Percentiles rank a stretch among this genome's conserved stretches.
These are phyloP conservation scores for Chytriomyces sp. DNA, from an alignment of 192 early-diverging fungal genomes.

Conservation along the genomic window DNA sequence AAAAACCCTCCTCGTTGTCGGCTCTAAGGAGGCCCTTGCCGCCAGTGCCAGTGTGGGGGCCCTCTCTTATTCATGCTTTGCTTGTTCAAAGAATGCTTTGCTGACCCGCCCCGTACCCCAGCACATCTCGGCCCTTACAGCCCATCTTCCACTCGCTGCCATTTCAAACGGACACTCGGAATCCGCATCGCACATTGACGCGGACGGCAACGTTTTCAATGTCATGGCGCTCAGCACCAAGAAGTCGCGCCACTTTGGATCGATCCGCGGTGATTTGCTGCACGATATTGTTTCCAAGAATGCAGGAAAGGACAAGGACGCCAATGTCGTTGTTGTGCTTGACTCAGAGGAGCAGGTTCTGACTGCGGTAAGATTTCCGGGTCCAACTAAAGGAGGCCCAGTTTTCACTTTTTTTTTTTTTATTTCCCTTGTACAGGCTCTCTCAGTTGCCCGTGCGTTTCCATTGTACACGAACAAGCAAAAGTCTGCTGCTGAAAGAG, in stretches of 20 bases:
- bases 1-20: slow-evolving; percentile 2
- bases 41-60: background rate
- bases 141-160: background rate
- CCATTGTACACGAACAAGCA: slow-evolving; percentile 43
- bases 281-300: slow-evolving; percentile 36
- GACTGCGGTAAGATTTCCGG: slow-evolving; percentile 7
- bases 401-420: background rate
- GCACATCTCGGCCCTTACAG: background rate
- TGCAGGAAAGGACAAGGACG: slow-evolving; percentile 31
- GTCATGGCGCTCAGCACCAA: slow-evolving; percentile 10
- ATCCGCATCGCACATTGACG: background rate
- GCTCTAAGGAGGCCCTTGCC: slow-evolving; percentile 7
- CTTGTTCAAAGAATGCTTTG: background rate
- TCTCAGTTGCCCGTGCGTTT: slow-evolving; percentile 43
- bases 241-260: slow-evolving; percentile 41
- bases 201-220: background rate
- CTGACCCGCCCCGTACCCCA: background rate
- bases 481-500: background rate
- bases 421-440: slow-evolving; percentile 7
- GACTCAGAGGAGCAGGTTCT: slow-evolving; percentile 5
- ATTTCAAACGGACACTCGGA: background rate
- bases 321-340: slow-evolving; percentile 20
- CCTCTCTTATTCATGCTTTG: background rate
- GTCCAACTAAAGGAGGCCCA: background rate
- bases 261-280: slow-evolving; percentile 48